Evolutionary conservation across 202 grass and related monocot genomes (phyloP).

Genomic region (Zizania palustris): DNA sequence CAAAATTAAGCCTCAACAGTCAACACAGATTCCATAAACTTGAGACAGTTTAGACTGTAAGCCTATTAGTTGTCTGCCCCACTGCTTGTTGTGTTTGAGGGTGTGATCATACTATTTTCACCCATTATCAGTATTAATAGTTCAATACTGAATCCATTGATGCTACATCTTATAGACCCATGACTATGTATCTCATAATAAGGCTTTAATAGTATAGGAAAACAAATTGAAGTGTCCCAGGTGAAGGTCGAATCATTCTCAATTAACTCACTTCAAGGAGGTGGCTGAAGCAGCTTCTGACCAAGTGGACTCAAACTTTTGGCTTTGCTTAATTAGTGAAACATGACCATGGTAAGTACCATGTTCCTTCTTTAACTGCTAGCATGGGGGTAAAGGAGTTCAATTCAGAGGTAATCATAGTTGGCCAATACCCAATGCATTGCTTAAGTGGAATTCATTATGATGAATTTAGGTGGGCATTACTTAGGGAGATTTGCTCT

Average conservation of each 20-base stretch:
- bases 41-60: background rate
- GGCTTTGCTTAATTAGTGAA: conserved; percentile 12
- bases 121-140: background rate
- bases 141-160: background rate
- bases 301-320: background rate
- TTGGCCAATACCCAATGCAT: conserved; percentile 28
- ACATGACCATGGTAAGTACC: conserved; percentile 13
- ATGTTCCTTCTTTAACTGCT: conserved; percentile 9
- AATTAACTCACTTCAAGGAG: conserved; percentile 10
- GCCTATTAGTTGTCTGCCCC: background rate
- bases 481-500: too few species aligned
- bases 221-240: conserved; percentile 2
- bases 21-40: conserved; percentile 7
- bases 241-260: background rate
- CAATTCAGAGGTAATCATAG: conserved; percentile 9
- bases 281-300: background rate
- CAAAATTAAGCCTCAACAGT: background rate
- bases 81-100: background rate
- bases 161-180: conserved; percentile 1
- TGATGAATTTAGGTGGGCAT: background rate
- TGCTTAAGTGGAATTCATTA: conserved; percentile 8
- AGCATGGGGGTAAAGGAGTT: conserved; percentile 13
- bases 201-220: background rate
- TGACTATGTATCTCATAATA: conserved; percentile 1
- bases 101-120: background rate